A percentile compares a stretch with the other conserved stretches of the same genome.
Evolutionary conservation across 768 basidiomycete genomes (phyloP).

Genomic region (Macrolepiota albuminosa): DNA sequence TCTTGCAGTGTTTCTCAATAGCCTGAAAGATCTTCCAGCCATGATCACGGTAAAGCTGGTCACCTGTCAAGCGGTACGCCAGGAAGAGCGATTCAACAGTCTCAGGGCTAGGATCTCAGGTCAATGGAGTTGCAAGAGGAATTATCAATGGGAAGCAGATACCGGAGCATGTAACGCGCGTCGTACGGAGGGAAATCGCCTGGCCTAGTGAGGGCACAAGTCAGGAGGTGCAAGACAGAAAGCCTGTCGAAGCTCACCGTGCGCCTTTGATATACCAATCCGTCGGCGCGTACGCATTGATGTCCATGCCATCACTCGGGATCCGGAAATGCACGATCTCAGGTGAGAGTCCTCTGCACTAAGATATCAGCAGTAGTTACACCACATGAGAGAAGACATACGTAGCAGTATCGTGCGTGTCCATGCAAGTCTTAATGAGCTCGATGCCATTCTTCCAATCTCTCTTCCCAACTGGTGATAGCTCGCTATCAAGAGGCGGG

Average conservation of each 20-base stretch:
- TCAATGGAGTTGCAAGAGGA: not conserved
- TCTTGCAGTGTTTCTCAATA: constrained; percentile 77
- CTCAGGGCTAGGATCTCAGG: constrained; percentile 60
- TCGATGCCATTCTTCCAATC: constrained; percentile 83
- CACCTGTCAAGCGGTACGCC: constrained; percentile 86
- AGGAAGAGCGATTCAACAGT: constrained; percentile 93
- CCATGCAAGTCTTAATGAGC: constrained; percentile 84
- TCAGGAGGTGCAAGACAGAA: not conserved
- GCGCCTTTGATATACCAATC: constrained; percentile 96
- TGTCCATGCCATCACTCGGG: constrained; percentile 48
- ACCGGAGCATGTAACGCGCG: constrained; percentile 90
- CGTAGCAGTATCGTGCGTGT: constrained; percentile 81
- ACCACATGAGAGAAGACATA: constrained; percentile 31
- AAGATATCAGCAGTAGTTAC: not conserved
- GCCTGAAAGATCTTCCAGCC: constrained; percentile 91
- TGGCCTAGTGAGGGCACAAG: constrained; percentile 16
- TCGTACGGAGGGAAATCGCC: constrained; percentile 59
- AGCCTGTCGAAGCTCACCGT: constrained; percentile 32
- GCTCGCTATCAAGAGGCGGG: constrained; percentile 59
- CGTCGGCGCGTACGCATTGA: constrained; percentile 32
- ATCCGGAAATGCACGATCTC: constrained; percentile 87
- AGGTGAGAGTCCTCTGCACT: constrained; percentile 70
- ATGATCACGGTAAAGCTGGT: constrained; percentile 71
- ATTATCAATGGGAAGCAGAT: not conserved
- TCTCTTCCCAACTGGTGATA: constrained; percentile 57